These are phyloP conservation scores for Calycina herbarum DNA, from an alignment of 2,329 filamentous ascomycete genomes.

Conservation along the genomic window DNA sequence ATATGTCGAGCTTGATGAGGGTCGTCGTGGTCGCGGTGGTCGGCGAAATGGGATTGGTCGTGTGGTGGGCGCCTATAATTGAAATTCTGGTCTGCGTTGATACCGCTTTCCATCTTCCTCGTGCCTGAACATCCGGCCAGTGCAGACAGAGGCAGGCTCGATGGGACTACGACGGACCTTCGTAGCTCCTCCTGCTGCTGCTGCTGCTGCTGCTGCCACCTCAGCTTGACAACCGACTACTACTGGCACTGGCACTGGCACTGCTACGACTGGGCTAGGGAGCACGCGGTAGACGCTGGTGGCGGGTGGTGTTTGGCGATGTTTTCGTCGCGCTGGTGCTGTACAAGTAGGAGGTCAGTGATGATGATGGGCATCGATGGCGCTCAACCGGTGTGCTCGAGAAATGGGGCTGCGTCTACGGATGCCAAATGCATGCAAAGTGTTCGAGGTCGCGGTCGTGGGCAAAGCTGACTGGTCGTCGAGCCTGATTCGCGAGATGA, in stretches of 20 bases:
- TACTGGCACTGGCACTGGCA: background rate
- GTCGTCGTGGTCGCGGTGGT: background rate
- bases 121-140: slow-evolving; percentile 32
- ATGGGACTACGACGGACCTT: slow-evolving; percentile 2
- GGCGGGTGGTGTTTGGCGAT: background rate
- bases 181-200: no score
- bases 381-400: slow-evolving; percentile 1
- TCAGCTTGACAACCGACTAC: background rate
- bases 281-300: background rate
- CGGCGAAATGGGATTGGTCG: background rate
- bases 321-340: slow-evolving; percentile 4
- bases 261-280: background rate
- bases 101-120: slow-evolving; percentile 33
- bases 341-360: background rate
- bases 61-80: slow-evolving; percentile 31
- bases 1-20: background rate
- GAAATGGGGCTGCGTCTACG: slow-evolving; percentile 10
- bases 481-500: slow-evolving; percentile 22
- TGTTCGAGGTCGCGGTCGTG: slow-evolving; percentile 35
- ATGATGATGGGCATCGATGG: slow-evolving; percentile 6
- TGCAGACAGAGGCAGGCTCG: slow-evolving; percentile 21
- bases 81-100: slow-evolving; percentile 38
- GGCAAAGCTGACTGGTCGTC: slow-evolving; percentile 26
- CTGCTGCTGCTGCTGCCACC: background rate
- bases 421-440: slow-evolving; percentile 24